These are phyloP conservation scores for Yarrowia divulgata DNA, from an alignment of 805 yeast species.

Conservation along the genomic window DNA sequence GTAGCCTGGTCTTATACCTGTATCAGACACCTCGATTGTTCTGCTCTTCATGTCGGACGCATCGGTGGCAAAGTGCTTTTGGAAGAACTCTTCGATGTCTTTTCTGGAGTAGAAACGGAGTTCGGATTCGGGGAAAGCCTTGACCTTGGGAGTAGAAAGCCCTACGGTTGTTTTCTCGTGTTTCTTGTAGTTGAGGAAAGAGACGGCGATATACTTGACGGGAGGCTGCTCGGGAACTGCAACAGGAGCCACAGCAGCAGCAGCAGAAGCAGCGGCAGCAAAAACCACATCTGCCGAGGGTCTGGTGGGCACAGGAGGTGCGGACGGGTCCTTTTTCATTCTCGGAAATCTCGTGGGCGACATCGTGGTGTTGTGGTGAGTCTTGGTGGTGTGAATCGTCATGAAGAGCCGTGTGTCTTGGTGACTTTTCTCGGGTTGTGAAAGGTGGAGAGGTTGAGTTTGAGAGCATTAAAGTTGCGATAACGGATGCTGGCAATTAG, in stretches of 20 bases:
- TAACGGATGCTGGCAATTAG: neutral
- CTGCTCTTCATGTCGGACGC: neutral
- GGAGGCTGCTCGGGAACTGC: neutral
- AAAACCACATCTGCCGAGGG: neutral
- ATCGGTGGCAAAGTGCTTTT: neutral
- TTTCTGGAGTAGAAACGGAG: neutral
- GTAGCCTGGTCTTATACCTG: too few relatives aligned
- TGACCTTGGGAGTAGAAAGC: neutral
- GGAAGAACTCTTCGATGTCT: neutral
- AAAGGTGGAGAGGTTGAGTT: slow-evolving; percentile 1
- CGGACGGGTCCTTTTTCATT: neutral
- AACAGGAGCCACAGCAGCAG: too few relatives aligned
- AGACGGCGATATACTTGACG: neutral
- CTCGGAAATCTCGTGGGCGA: slow-evolving; percentile 22
- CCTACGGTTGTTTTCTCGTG: neutral
- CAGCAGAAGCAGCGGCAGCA: too few relatives aligned
- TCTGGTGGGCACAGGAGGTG: neutral
- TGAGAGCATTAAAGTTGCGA: slow-evolving; percentile 24
- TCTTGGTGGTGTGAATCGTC: neutral
- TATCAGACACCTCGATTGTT: neutral
- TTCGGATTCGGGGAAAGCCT: slow-evolving; percentile 3
- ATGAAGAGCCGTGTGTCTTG: neutral
- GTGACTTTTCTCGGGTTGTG: neutral
- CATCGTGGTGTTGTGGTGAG: slow-evolving; percentile 4
- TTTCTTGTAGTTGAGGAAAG: neutral